These are phyloP conservation scores for Neoarthrinium moseri DNA, from an alignment of 2,329 filamentous ascomycete genomes.

Conservation along the genomic window DNA sequence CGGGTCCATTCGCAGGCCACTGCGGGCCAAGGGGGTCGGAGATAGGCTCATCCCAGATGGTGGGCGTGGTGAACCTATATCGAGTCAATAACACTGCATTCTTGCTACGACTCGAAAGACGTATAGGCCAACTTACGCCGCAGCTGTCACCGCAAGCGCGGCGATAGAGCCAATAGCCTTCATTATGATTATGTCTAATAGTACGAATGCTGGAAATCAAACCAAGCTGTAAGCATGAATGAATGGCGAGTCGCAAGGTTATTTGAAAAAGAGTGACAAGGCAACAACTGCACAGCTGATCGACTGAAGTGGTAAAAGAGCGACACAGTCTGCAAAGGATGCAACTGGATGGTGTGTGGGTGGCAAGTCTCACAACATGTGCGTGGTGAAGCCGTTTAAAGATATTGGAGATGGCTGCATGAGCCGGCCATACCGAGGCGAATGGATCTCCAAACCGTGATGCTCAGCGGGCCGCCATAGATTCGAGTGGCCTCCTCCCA, in stretches of 20 bases:
- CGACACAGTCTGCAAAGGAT: conserved; percentile 9
- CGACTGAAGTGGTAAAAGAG: conserved; percentile 6
- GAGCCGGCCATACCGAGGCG: not conserved
- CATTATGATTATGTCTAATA: conserved; percentile 8
- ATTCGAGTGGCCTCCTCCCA: not conserved
- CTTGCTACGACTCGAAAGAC: not conserved
- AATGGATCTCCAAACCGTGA: conserved; percentile 1
- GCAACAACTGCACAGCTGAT: not conserved
- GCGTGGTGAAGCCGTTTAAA: conserved; percentile 4
- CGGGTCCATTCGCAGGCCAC: not conserved
- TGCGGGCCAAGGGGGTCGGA: conserved; percentile 1
- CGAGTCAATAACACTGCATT: not conserved
- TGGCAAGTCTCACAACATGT: not conserved
- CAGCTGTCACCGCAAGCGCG: conserved; percentile 7
- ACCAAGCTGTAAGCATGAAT: not conserved
- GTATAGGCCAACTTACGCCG: too few relatives aligned
- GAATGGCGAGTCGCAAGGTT: not conserved
- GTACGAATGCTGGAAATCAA: not conserved
- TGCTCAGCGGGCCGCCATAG: conserved; percentile 1
- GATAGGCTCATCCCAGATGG: conserved; percentile 8
- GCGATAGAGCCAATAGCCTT: conserved; percentile 8
- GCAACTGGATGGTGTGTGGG: conserved; percentile 8
- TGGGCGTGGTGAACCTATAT: conserved; percentile 1
- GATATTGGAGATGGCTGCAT: not conserved
- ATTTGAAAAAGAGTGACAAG: conserved; percentile 7